A percentile compares a stretch with the other conserved stretches of the same genome.
phyloP scores from a whole-genome alignment of 371 early-diverging fungal species.

The Parasitella parasitica region DNA sequence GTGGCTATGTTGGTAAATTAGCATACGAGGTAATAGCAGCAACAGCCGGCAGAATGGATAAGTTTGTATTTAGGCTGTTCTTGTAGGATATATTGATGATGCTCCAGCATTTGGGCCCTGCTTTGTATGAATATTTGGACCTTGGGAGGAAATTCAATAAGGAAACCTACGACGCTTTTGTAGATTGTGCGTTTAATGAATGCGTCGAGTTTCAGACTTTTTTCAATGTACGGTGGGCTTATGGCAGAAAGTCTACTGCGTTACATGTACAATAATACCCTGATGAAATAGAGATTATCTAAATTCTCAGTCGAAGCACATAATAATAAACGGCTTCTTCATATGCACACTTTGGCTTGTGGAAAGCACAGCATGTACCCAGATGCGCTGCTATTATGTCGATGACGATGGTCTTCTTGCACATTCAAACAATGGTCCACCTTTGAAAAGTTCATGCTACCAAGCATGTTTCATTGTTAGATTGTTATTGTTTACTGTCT shows the following conservation, averaged over 20 bases:
- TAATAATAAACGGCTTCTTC: no score
- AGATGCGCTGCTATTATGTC: no score
- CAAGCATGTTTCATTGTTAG: no score
- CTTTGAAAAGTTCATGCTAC: no score
- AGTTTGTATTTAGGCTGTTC: no score
- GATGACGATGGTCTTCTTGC: no score
- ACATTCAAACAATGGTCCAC: no score
- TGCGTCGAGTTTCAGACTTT: conserved; percentile 44
- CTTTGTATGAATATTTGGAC: conserved; percentile 16
- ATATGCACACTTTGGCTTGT: no score
- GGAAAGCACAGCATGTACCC: no score
- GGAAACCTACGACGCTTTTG: conserved; percentile 18
- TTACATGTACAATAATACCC: neutral
- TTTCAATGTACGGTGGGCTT: conserved; percentile 38
- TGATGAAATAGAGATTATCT: neutral
- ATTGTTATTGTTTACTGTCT: no score
- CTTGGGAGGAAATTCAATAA: conserved; percentile 20
- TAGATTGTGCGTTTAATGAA: conserved; percentile 46
- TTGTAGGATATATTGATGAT: conserved; percentile 17
- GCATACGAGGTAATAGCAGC: conserved; percentile 40
- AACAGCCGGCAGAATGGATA: no score
- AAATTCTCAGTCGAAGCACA: neutral
- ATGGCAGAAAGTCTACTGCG: conserved; percentile 21
- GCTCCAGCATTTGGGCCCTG: conserved; percentile 22
- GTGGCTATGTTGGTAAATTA: conserved; percentile 42